phyloP scores from a whole-genome alignment of 495 filamentous ascomycete genomes.

The Aspergillus kassunensis region DNA sequence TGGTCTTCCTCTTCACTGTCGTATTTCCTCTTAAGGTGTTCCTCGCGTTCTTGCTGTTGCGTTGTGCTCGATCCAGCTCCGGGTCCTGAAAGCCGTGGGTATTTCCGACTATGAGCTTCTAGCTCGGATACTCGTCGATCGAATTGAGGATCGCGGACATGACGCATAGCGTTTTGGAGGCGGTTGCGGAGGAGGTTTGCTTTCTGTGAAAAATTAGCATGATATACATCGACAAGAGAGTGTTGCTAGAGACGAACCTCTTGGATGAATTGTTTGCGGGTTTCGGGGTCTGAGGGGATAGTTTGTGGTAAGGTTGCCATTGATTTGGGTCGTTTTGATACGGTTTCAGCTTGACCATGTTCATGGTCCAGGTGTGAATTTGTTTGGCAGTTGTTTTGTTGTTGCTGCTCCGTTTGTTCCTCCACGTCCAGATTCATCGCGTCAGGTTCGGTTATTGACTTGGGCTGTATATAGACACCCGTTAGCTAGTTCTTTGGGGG shows the following conservation, averaged over 20 bases:
- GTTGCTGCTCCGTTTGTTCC: neutral
- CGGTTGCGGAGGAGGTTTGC: constrained; percentile 39
- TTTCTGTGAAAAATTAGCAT: constrained; percentile 36
- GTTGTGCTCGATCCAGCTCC: neutral
- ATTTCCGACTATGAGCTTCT: constrained; percentile 43
- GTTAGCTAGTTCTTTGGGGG: neutral
- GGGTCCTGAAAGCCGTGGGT: constrained; percentile 27
- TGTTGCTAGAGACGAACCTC: constrained; percentile 26
- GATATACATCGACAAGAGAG: neutral
- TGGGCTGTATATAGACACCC: neutral
- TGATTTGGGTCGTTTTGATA: constrained; percentile 20
- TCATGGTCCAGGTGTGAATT: constrained; percentile 11
- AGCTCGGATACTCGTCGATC: constrained; percentile 44
- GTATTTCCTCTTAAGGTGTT: constrained; percentile 19
- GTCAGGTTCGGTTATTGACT: neutral
- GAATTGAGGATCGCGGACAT: constrained; percentile 38
- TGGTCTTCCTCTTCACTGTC: neutral
- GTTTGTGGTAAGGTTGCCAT: constrained; percentile 13
- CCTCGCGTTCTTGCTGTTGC: neutral
- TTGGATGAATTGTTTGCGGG: constrained; percentile 44
- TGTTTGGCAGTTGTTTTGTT: neutral
- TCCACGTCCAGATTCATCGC: constrained; percentile 4
- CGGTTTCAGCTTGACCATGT: neutral
- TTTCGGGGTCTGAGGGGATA: constrained; percentile 33
- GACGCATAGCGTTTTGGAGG: constrained; percentile 44